phyloP scores from a whole-genome alignment of 805 yeast species.

The Grigorovia transvaalensis region DNA sequence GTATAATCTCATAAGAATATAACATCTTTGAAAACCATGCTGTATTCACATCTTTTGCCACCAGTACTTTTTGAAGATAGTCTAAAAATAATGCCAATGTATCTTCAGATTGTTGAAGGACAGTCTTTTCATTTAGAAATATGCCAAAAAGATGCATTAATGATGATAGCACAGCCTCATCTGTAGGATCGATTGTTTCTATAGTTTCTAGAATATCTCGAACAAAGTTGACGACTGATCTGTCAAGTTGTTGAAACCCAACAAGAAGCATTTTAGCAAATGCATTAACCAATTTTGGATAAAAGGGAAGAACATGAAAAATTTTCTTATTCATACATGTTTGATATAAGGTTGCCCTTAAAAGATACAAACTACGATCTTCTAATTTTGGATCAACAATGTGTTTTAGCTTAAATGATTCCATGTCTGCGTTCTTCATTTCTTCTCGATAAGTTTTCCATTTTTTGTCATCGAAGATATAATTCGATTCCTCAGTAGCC shows the following conservation, averaged over 20 bases:
- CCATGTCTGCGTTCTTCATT: not conserved
- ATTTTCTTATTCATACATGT: slow-evolving; percentile 32
- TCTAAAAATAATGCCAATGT: slow-evolving; percentile 30
- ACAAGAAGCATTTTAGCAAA: slow-evolving; percentile 34
- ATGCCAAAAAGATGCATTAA: slow-evolving; percentile 35
- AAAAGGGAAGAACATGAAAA: slow-evolving; percentile 34
- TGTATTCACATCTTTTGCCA: slow-evolving; percentile 31
- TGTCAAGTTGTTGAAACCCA: slow-evolving; percentile 27
- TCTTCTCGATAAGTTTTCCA: not conserved
- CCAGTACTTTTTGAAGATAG: slow-evolving; percentile 31
- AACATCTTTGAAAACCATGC: slow-evolving; percentile 55
- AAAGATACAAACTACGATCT: slow-evolving; percentile 22
- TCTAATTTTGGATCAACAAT: not conserved
- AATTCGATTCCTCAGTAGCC: slow-evolving; percentile 1
- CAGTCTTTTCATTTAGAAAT: slow-evolving; percentile 31
- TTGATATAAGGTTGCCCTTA: slow-evolving; percentile 29
- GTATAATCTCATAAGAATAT: slow-evolving; percentile 42
- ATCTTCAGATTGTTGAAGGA: slow-evolving; percentile 29
- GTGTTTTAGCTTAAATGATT: slow-evolving; percentile 2
- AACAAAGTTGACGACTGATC: slow-evolving; percentile 29
- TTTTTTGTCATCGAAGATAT: not conserved
- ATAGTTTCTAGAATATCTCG: slow-evolving; percentile 31
- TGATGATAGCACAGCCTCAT: slow-evolving; percentile 28
- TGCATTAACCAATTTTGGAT: slow-evolving; percentile 30
- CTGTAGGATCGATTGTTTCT: slow-evolving; percentile 28